Percentiles rank a stretch among this genome's conserved stretches.
phyloP scores from a whole-genome alignment of 1,139 yeast species.

The Pichia sp. region DNA sequence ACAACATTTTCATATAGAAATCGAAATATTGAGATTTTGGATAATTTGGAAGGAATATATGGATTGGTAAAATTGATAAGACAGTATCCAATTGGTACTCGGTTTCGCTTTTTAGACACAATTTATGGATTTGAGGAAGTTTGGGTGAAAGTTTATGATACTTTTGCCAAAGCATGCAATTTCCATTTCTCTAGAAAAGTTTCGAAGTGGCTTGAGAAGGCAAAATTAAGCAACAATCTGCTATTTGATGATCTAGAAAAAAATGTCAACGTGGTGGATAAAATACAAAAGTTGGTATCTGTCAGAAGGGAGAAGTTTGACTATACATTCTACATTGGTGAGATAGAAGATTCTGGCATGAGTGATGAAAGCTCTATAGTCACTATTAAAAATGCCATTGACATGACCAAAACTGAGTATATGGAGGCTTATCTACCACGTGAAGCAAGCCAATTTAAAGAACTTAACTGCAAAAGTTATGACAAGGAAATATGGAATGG shows the following conservation, averaged over 20 bases:
- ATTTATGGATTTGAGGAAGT: constrained; percentile 21
- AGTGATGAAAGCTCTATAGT: background rate
- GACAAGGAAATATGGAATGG: background rate
- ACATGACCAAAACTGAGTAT: constrained; percentile 13
- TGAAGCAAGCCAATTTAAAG: background rate
- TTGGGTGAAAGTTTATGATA: constrained; percentile 13
- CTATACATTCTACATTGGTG: constrained; percentile 5
- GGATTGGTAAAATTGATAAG: constrained; percentile 11
- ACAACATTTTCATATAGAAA: constrained; percentile 20
- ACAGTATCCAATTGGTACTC: constrained; percentile 18
- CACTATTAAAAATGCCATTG: constrained; percentile 15
- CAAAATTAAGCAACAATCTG: background rate
- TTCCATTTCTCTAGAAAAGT: background rate
- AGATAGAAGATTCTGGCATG: background rate
- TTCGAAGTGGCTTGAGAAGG: constrained; percentile 1
- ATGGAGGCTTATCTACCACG: constrained; percentile 2
- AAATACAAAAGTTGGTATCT: constrained; percentile 1
- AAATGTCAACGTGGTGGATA: constrained; percentile 12
- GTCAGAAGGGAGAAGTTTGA: background rate
- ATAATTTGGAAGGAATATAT: constrained; percentile 16
- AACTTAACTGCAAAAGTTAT: background rate
- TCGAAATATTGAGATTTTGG: constrained; percentile 15
- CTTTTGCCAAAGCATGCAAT: background rate
- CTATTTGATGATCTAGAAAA: constrained; percentile 8
- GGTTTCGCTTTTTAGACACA: constrained; percentile 15